Evolutionary conservation across 441 rosid genomes (phyloP).

Genomic region (Viola pubescens): DNA sequence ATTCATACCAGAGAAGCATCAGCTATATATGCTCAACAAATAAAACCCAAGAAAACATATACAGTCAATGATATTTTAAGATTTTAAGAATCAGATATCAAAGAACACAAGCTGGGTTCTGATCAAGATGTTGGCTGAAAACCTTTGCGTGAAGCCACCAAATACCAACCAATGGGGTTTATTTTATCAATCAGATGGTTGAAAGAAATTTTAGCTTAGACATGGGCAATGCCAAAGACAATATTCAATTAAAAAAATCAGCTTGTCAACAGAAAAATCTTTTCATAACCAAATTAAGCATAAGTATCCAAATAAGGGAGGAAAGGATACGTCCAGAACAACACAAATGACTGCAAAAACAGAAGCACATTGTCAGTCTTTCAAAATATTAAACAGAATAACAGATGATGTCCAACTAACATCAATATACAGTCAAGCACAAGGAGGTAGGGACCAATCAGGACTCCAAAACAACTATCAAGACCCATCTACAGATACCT

Average conservation of each 20-base stretch:
- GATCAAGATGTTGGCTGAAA: neutral
- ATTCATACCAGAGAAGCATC: too few relatives aligned
- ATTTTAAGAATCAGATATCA: neutral
- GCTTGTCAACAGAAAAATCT: neutral
- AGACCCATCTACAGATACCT: neutral
- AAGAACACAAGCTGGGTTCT: neutral
- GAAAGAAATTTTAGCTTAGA: neutral
- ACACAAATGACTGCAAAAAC: slow-evolving; percentile 88
- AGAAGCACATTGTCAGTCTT: slow-evolving; percentile 10
- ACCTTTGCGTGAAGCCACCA: neutral
- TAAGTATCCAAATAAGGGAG: slow-evolving; percentile 5
- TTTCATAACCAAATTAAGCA: neutral
- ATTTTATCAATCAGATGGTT: neutral
- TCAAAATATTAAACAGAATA: neutral
- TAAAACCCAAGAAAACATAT: too few relatives aligned
- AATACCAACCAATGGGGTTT: neutral
- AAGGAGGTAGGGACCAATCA: neutral
- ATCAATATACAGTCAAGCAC: neutral
- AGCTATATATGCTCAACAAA: too few relatives aligned
- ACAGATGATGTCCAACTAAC: neutral
- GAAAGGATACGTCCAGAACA: slow-evolving; percentile 99
- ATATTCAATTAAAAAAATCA: neutral
- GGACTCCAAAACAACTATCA: neutral
- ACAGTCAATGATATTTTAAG: too few relatives aligned
- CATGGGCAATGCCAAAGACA: neutral